These are phyloP conservation scores for Coriaria nepalensis DNA, from an alignment of 306 rosid species.

Conservation along the genomic window DNA sequence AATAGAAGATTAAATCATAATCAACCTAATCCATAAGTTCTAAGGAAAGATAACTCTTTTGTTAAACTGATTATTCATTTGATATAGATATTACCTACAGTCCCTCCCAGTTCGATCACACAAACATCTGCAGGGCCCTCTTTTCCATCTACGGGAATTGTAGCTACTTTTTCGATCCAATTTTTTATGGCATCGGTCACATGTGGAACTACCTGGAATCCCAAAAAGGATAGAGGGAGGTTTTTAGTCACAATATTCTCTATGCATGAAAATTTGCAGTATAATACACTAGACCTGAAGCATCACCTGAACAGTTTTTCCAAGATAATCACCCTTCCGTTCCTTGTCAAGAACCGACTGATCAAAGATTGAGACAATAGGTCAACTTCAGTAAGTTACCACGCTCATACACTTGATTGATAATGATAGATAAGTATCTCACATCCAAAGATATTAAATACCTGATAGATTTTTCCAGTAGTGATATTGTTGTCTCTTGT, in stretches of 20 bases:
- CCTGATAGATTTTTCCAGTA: conserved; percentile 94
- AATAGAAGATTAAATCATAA: conserved; percentile 3
- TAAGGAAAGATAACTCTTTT: no score
- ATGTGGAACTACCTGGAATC: conserved; percentile 87
- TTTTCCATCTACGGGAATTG: conserved; percentile 77
- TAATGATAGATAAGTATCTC: not conserved
- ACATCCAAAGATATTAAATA: conserved; percentile 12
- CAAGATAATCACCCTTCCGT: conserved; percentile 85
- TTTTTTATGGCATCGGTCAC: conserved; percentile 85
- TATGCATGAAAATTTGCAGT: not conserved
- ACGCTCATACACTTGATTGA: not conserved
- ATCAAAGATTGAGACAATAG: conserved; percentile 2
- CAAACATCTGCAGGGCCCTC: conserved; percentile 93
- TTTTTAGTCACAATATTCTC: not conserved
- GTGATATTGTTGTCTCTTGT: conserved; percentile 91
- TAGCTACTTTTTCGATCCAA: conserved; percentile 66
- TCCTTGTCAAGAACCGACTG: conserved; percentile 98
- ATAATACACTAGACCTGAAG: not conserved
- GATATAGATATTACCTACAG: conserved; percentile 54
- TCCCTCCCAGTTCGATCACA: conserved; percentile 96
- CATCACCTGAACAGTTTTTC: conserved; percentile 95
- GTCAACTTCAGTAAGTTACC: conserved; percentile 8
- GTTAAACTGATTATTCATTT: conserved; percentile 5
- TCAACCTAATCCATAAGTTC: not conserved
- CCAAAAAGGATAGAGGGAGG: conserved; percentile 12